Evolutionary conservation across 345 rosid species (phyloP), one percentile per base, ranked within the genome.

Genomic region (Raphanus sativus): DNA sequence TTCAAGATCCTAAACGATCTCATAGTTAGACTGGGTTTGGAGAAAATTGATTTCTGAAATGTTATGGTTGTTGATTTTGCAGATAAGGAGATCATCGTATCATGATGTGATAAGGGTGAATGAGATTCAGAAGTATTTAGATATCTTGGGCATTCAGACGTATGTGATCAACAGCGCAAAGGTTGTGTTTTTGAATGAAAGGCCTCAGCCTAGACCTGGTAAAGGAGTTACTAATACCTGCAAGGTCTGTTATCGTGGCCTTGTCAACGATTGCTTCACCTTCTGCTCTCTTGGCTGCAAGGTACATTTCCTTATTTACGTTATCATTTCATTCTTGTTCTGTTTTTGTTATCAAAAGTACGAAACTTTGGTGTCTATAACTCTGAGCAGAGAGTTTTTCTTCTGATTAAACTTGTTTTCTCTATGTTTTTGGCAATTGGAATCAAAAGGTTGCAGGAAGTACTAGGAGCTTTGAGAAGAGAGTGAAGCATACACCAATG

Each of bases 261-360:
- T 93, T 54, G 88, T 86, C 5, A 96, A 95, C 50, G 96, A 90
- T 76, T 87, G 88, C 80, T 92, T 90, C 90, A 75, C 84, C 30
- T 95, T 93, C 83, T 95, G 98, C 94, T 93, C 99, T 26, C 91
- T 92, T 58, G 99, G 97, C 61, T 95, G 99, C 89, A 95, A 95
- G 98, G 99, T 93, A 75, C 50, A 52, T 67, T 38, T 45, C n/a
- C 6, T 6, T 28, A 4, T n/a, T 24, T 45, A 48, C 11, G 21
- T 21, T 21, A 21, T 21, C 21, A 21, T 21, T 21, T 62, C n/a
- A 38, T 13, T 71, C 52, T 65, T 77, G 58, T 42, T 70, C 38
- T 38, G 61, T 61, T 40, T 40, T 16, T 59, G 25, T 15, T 21
- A 75, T 55, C 32, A 26, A 10, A 40, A 40, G 65, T n/a, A 58